Percentiles rank a stretch among this genome's conserved stretches.
These are phyloP conservation scores for Eucalyptus tenuipes DNA, from an alignment of 345 rosid genomes.

Conservation along the genomic window DNA sequence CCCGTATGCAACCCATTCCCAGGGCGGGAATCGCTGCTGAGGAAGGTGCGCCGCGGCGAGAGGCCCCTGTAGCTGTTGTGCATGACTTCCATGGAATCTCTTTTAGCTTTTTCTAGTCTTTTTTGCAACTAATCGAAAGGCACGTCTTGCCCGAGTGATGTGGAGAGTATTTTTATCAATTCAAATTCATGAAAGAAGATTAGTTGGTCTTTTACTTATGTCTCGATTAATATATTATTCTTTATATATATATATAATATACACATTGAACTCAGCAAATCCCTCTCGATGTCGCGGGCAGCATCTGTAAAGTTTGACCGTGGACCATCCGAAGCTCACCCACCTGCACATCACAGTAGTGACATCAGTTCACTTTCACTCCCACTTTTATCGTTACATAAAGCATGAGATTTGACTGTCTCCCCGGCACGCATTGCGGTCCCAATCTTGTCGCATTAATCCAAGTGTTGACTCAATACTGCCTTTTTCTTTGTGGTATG, in stretches of 20 bases:
- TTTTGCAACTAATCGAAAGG: neutral
- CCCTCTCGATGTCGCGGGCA: neutral
- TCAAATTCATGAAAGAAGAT: neutral
- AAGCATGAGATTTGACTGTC: neutral
- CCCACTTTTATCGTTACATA: neutral
- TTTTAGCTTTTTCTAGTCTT: neutral
- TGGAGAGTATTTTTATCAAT: neutral
- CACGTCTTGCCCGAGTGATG: neutral
- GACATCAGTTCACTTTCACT: neutral
- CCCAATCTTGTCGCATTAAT: neutral
- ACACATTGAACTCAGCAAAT: neutral
- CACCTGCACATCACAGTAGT: neutral
- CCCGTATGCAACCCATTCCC: slow-evolving; percentile 36
- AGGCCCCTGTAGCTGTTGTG: neutral
- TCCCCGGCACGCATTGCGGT: neutral
- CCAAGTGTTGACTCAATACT: neutral
- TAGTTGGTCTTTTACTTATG: neutral
- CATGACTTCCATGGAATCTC: neutral
- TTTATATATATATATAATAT: neutral
- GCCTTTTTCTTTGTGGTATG: neutral
- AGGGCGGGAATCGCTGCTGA: slow-evolving; percentile 51
- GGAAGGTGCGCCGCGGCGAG: slow-evolving; percentile 21
- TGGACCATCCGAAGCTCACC: neutral
- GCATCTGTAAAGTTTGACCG: neutral
- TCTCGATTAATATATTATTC: neutral